Evolutionary conservation across 306 rosid genomes (phyloP).

Genomic region (Fagus crenata): DNA sequence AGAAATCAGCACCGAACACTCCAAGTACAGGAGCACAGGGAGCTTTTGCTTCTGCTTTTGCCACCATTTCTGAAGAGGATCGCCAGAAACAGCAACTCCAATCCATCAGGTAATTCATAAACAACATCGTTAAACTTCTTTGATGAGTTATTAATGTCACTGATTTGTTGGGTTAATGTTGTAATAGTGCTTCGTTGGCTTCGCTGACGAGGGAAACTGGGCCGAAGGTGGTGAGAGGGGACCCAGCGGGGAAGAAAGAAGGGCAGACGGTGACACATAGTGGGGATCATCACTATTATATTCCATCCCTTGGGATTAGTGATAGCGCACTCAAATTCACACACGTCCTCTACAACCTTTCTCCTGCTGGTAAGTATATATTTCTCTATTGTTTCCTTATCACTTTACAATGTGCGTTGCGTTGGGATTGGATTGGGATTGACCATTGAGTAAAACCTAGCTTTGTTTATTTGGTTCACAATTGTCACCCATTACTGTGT

Average conservation of each 20-base stretch:
- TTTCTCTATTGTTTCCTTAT: neutral
- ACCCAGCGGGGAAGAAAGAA: slow-evolving; percentile 54
- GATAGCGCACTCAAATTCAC: slow-evolving; percentile 89
- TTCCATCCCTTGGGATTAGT: slow-evolving; percentile 50
- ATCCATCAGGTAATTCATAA: slow-evolving; percentile 61
- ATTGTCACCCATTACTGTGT: too few species aligned
- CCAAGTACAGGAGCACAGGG: slow-evolving; percentile 41
- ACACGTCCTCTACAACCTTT: slow-evolving; percentile 84
- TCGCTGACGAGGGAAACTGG: slow-evolving; percentile 91
- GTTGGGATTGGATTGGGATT: neutral
- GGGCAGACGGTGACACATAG: slow-evolving; percentile 34
- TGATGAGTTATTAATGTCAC: too few species aligned
- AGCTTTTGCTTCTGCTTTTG: slow-evolving; percentile 19
- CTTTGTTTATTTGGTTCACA: too few species aligned
- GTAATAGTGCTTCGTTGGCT: slow-evolving; percentile 78
- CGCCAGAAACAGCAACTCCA: slow-evolving; percentile 70
- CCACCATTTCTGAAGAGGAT: slow-evolving; percentile 51
- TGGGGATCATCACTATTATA: slow-evolving; percentile 32
- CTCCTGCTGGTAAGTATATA: slow-evolving; percentile 67
- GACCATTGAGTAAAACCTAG: too few species aligned
- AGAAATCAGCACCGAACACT: slow-evolving; percentile 70
- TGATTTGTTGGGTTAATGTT: too few species aligned
- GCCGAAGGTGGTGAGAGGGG: slow-evolving; percentile 85
- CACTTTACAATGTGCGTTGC: too few species aligned
- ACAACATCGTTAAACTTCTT: too few species aligned